Evolutionary conservation across 176 grass and related monocot species (phyloP).

Genomic region (Pontederia paniculata): DNA sequence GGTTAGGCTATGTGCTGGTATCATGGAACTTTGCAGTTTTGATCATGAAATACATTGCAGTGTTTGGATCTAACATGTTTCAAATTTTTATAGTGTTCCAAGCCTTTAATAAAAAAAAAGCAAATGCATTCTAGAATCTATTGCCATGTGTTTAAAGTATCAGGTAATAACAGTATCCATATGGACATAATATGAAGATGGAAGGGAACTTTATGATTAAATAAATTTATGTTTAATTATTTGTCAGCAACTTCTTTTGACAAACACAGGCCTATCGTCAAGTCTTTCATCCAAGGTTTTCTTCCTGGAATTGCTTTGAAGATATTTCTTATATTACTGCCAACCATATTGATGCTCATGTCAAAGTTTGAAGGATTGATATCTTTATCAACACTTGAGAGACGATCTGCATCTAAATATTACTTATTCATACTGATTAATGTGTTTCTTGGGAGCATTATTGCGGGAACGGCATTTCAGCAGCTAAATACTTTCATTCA

Average conservation of each 20-base stretch:
- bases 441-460: slow-evolving; percentile 74
- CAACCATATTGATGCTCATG: slow-evolving; percentile 97
- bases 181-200: too few relatives aligned
- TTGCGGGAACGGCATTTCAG: slow-evolving; percentile 72
- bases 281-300: slow-evolving; percentile 98
- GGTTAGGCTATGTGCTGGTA: too few relatives aligned
- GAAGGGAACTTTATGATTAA: too few relatives aligned
- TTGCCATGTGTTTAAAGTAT: too few relatives aligned
- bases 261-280: slow-evolving; percentile 43
- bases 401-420: slow-evolving; percentile 80
- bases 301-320: slow-evolving; percentile 96
- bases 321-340: slow-evolving; percentile 94
- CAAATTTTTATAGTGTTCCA: too few relatives aligned
- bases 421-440: slow-evolving; percentile 90
- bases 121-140: neutral
- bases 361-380: slow-evolving; percentile 86
- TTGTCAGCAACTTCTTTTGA: too few relatives aligned
- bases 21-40: too few relatives aligned
- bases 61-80: too few relatives aligned
- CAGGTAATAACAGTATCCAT: too few relatives aligned
- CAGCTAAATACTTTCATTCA: slow-evolving; percentile 68
- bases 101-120: neutral
- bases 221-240: neutral
- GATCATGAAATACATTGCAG: too few relatives aligned
- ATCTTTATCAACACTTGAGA: slow-evolving; percentile 70